A percentile compares a stretch with the other conserved stretches of the same genome.
These are phyloP conservation scores for Colletotrichum lini DNA, from an alignment of 2,329 filamentous ascomycete species.

Conservation along the genomic window DNA sequence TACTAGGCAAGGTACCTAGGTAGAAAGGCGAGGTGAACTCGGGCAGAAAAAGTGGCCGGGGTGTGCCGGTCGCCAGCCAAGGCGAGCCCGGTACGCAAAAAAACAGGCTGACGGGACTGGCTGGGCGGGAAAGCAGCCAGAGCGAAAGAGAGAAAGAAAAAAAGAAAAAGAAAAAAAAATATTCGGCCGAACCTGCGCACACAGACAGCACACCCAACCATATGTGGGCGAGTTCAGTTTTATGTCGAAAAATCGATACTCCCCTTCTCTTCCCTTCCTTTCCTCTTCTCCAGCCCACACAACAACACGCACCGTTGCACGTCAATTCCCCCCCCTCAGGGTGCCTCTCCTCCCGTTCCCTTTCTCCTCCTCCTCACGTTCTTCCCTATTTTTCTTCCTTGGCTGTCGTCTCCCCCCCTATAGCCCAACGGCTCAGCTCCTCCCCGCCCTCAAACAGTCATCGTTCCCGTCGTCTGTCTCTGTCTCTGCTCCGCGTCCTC, in stretches of 20 bases:
- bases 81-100: constrained; percentile 36
- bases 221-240: no score
- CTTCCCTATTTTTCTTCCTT: constrained; percentile 54
- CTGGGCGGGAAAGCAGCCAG: constrained; percentile 19
- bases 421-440: constrained; percentile 46
- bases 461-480: constrained; percentile 29
- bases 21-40: constrained; percentile 16
- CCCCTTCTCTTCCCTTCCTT: constrained; percentile 40
- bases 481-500: constrained; percentile 11
- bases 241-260: constrained; percentile 38
- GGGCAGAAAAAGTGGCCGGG: constrained; percentile 32
- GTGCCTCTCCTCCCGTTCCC: constrained; percentile 53
- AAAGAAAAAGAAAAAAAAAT: constrained; percentile 31
- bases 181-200: constrained; percentile 10
- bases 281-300: constrained; percentile 43
- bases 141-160: no score
- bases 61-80: constrained; percentile 30
- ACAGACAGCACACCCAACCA: no score
- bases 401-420: constrained; percentile 24
- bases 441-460: constrained; percentile 28
- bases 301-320: constrained; percentile 57
- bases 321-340: constrained; percentile 58
- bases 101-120: constrained; percentile 21
- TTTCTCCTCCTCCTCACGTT: constrained; percentile 51
- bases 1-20: no score